Evolutionary conservation across 1,284 basidiomycete genomes (phyloP).

Genomic region (Trametes hirsuta): DNA sequence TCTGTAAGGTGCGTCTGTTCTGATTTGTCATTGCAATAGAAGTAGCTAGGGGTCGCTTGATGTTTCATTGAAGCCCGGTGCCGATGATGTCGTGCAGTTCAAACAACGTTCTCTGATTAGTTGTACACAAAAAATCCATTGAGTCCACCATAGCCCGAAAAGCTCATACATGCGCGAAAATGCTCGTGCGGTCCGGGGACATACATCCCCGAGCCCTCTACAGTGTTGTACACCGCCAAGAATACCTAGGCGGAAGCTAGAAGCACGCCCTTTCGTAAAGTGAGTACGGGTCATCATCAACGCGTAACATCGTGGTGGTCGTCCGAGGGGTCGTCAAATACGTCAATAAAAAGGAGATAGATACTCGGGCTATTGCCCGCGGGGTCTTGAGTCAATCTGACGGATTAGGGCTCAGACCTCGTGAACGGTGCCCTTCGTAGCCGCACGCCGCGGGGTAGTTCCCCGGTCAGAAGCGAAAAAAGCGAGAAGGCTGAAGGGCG

Average conservation of each 20-base stretch:
- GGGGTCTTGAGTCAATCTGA: constrained; percentile 7
- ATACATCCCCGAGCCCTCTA: not conserved
- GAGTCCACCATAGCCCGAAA: too few relatives aligned
- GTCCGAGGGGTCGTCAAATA: constrained; percentile 14
- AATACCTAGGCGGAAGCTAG: not conserved
- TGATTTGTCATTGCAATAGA: too few relatives aligned
- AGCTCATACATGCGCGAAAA: too few relatives aligned
- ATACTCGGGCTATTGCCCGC: not conserved
- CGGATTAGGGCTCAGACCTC: not conserved
- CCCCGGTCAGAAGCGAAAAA: constrained; percentile 29
- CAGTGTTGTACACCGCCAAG: not conserved
- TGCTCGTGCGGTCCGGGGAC: not conserved
- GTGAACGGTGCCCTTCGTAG: not conserved
- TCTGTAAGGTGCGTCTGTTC: too few relatives aligned
- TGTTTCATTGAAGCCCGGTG: too few relatives aligned
- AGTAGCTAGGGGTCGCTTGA: too few relatives aligned
- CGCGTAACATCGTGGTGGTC: constrained; percentile 4
- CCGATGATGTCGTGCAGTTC: too few relatives aligned
- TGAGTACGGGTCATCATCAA: not conserved
- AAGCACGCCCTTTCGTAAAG: constrained; percentile 3
- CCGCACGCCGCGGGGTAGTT: not conserved
- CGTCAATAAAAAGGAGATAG: constrained; percentile 14
- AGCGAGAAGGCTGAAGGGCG: constrained; percentile 23
- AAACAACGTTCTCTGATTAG: too few relatives aligned
- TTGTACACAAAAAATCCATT: too few relatives aligned